A percentile compares a stretch with the other conserved stretches of the same genome.
These are phyloP conservation scores for Raffaelea arxii DNA, from an alignment of 2,329 filamentous ascomycete genomes.

Conservation along the genomic window DNA sequence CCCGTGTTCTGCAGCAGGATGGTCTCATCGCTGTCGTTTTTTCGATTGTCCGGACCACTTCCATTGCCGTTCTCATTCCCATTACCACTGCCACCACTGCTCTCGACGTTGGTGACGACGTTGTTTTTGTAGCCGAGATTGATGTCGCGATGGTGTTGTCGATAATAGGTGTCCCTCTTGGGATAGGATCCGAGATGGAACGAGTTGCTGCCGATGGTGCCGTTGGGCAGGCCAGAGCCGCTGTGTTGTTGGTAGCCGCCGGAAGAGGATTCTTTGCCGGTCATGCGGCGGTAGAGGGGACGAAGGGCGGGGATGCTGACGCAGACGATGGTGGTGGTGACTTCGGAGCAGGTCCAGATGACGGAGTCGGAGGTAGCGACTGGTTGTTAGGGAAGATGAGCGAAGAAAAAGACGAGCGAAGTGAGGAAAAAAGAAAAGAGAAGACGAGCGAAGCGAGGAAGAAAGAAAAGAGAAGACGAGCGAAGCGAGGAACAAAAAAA, in stretches of 20 bases:
- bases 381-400: background rate
- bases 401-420: too few species aligned
- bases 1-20: background rate
- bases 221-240: background rate
- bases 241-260: background rate
- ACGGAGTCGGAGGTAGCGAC: background rate
- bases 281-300: background rate
- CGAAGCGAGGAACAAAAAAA: too few species aligned
- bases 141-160: too few species aligned
- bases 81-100: background rate
- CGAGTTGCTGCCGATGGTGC: background rate
- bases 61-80: too few species aligned
- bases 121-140: background rate
- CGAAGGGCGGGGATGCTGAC: background rate
- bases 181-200: background rate
- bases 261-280: background rate
- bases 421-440: too few species aligned
- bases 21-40: background rate
- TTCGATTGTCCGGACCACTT: background rate
- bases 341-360: background rate
- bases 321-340: background rate
- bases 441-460: too few species aligned
- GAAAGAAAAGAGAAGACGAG: too few species aligned
- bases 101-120: background rate
- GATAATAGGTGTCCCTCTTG: too few species aligned